Base-by-base conservation (phyloP, 106 monocot genomes). In the Dactylorhiza incarnata region DNA sequence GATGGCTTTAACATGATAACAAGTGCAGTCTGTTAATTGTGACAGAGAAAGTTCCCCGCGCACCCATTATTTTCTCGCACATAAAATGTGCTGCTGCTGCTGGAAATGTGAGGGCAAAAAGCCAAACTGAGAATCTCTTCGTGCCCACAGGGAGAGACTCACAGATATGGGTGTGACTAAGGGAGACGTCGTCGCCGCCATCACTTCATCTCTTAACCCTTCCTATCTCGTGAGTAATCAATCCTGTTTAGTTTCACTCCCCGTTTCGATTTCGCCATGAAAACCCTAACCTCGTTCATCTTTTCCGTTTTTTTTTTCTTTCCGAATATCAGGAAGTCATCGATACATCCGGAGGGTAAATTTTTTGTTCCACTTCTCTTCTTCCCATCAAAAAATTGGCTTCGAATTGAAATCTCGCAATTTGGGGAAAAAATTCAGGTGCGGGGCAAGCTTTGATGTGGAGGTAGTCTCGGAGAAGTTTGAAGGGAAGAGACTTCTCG, bases 401-500 rank as follows among this genome's bases (percentile, higher is more conserved):
- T 25, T 16, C 55, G 15, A n/a, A 22, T 48, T 7, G 3, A 14
- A 24, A 24, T 5, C 9, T 20, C 20, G 4, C 10, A 62, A 51
- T 11, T 72, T 48, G 67, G 20, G 7, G 53, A 46, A 26, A 24
- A 44, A 6, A 16, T 54, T 17, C 19, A 96, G 95, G 68, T 96
- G 95, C 49, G 95, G 95, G 2, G 88, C 95, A 59, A 93, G 93
- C 82, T 96, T 90, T 68, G 90, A 93, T 68, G 74, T 96, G 9
- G 90, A 89, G 82, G 76, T 93, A 43, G 95, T 93, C 55, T 89
- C 95, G 48, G 93, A 89, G 84, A 74, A 95, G 77, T 95, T 95
- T 63, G 92, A 95, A 75, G 95, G 95, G 80, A 95, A 95, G 88
- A 80, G 90, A 86, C 79, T 96, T 59, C 88, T 93, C 84, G 95